Conservation (phyloP, 148 eudicot genomes). For the Rhododendron griersonianum region DNA sequence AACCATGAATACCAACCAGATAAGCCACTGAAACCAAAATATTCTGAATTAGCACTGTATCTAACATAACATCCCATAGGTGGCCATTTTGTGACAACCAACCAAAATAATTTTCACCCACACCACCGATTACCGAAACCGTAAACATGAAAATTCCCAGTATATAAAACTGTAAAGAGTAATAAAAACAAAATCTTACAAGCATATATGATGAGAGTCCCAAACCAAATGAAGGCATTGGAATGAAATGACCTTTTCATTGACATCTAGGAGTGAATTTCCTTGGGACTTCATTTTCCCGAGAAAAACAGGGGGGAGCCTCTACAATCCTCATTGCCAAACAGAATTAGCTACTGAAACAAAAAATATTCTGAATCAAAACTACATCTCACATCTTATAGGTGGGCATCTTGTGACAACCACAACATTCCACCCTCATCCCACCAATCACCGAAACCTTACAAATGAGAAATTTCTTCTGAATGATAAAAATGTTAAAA, state of each 20-base stretch:
- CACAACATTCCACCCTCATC: conserved; percentile 28
- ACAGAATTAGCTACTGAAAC: conserved; percentile 7
- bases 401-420: conserved; percentile 25
- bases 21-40: conserved; percentile 12
- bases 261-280: neutral
- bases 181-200: conserved; percentile 30
- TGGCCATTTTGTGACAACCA: conserved; percentile 17
- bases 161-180: neutral
- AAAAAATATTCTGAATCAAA: conserved; percentile 14
- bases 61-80: conserved; percentile 28
- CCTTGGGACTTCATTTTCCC: neutral
- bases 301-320: neutral
- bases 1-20: neutral
- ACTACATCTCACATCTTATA: conserved; percentile 31
- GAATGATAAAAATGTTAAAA: neutral
- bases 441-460: conserved; percentile 30
- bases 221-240: neutral
- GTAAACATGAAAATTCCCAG: conserved; percentile 8
- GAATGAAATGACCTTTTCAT: neutral
- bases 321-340: neutral
- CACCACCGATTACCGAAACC: conserved; percentile 27
- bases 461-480: conserved; percentile 12
- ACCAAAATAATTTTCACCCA: conserved; percentile 20
- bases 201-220: neutral
- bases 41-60: conserved; percentile 20